Base-by-base conservation (phyloP, 2,329 filamentous ascomycete species). In the Xylariaceae sp. region DNA sequence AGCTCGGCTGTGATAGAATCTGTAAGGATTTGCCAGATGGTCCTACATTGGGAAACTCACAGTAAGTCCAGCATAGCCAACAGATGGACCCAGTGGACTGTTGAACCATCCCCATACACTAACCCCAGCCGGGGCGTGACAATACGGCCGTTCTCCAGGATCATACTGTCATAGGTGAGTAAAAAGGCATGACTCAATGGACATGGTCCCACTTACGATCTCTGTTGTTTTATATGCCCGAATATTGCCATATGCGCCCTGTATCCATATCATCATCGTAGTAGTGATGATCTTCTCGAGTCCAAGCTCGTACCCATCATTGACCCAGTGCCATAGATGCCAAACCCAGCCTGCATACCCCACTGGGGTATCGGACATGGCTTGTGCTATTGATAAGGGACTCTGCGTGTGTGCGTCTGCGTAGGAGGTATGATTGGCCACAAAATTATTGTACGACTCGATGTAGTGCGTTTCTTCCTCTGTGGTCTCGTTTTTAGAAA, bases 291-390 rank as follows among this genome's bases (percentile, higher is more conserved):
- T 12, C 23, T 45, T 23, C 12, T 32, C 27, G 19, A 33, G 21
- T 6, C 19, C 19, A 37, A 14, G 35, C 22, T n/a, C 7, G 25
- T 33, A 40, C 7, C 43, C 43, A 22, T 45, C 36, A 27, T 37
- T 35, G 16, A 34, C 19, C 5, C 14, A 11, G 17, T 35, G 22
- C 12, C 22, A n/a, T 11, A 45, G 23, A 16, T 40, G 36, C 43
- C 43, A 45, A 17, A 45, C 27, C 43, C 43, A 45, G 14, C 43
- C 43, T 5, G 43, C 43, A 25, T 32, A 45, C n/a, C 43, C 43
- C 12, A 45, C 43, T 19, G 43, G 43, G 16, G 35, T 40, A 27
- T 45, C 43, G 5, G 36, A 40, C 35, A 45, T 27, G 20, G 36
- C 43, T 14, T 40, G 22, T 22, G 8, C 37, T 16, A 45, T n/a